These are phyloP conservation scores for Coemansia brasiliensis DNA, from an alignment of 192 early-diverging fungal species.

Conservation along the genomic window DNA sequence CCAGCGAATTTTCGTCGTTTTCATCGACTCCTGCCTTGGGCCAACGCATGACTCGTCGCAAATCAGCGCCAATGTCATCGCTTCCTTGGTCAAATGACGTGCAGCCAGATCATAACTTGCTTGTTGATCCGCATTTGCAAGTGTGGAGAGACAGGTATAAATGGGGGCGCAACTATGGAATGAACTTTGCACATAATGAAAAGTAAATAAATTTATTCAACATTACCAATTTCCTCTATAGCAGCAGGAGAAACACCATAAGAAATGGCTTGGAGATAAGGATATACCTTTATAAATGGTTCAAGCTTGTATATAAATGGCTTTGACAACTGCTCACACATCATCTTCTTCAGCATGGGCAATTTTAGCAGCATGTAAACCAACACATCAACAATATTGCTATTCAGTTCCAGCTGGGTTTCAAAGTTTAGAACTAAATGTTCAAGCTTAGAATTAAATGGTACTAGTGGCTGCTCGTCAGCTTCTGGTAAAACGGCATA, in stretches of 20 bases:
- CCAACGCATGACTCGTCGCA: conserved; percentile 21
- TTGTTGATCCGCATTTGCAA: conserved; percentile 47
- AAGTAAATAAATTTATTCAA: conserved; percentile 5
- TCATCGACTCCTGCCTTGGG: conserved; percentile 29
- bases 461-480: no score
- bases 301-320: background rate
- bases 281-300: background rate
- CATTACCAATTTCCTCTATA: no score
- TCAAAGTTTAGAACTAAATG: no score
- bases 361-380: no score
- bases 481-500: no score
- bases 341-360: no score
- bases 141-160: conserved; percentile 51
- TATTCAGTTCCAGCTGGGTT: no score
- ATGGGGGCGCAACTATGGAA: conserved; percentile 50
- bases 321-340: background rate
- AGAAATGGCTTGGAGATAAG: background rate
- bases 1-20: conserved; percentile 50
- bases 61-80: conserved; percentile 7
- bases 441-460: no score
- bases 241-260: no score
- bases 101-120: conserved; percentile 37
- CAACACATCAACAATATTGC: no score
- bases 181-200: conserved; percentile 55
- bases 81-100: background rate